Evolutionary conservation across 2,329 filamentous ascomycete species (phyloP).

Genomic region (Hansfordia pulvinata): DNA sequence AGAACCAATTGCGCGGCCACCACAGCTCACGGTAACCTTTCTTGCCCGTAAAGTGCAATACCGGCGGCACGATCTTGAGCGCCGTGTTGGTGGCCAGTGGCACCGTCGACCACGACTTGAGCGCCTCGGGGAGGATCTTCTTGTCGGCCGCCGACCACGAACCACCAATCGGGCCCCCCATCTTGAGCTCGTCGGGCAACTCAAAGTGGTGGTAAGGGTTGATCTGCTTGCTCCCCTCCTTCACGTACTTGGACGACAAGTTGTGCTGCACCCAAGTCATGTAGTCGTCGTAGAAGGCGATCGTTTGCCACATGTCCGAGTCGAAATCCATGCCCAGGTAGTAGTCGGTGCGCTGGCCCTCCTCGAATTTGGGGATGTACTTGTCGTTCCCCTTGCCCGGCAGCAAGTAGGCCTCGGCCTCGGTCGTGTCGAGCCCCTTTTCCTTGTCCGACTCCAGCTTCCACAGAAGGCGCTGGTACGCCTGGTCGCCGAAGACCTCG

Average conservation of each 20-base stretch:
- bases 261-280: slow-evolving; percentile 3
- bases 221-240: not conserved
- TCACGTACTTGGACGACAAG: slow-evolving; percentile 1
- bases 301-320: slow-evolving; percentile 3
- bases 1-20: slow-evolving; percentile 24
- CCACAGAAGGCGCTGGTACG: slow-evolving; percentile 20
- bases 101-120: slow-evolving; percentile 11
- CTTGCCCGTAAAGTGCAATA: slow-evolving; percentile 24
- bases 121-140: slow-evolving; percentile 5
- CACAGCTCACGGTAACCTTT: slow-evolving; percentile 18
- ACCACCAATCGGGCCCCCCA: not conserved
- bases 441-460: slow-evolving; percentile 10
- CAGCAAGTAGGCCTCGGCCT: slow-evolving; percentile 7
- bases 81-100: slow-evolving; percentile 22
- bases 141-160: not conserved
- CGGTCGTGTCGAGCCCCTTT: slow-evolving; percentile 5
- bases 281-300: slow-evolving; percentile 4
- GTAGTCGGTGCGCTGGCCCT: slow-evolving; percentile 2
- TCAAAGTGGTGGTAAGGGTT: slow-evolving; percentile 2
- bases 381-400: slow-evolving; percentile 2
- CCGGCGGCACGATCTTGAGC: slow-evolving; percentile 19
- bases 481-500: slow-evolving; percentile 27
- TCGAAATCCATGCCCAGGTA: slow-evolving; percentile 3
- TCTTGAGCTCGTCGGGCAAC: slow-evolving; percentile 2
- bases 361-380: slow-evolving; percentile 1